These are phyloP conservation scores for Didymella sp. DNA, from an alignment of 2,329 filamentous ascomycete genomes.

Conservation along the genomic window DNA sequence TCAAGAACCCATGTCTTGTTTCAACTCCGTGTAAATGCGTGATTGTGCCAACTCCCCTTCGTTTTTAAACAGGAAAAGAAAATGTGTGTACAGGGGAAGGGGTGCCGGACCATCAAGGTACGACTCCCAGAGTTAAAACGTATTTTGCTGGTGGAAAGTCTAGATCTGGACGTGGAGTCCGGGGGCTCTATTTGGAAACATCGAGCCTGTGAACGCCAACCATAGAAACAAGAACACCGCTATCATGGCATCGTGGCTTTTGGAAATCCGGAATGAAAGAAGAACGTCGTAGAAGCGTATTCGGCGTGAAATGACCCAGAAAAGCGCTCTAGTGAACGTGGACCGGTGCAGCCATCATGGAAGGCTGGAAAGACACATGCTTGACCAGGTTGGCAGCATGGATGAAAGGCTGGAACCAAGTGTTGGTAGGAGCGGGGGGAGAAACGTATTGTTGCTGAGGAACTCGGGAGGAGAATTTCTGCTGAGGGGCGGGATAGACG, in stretches of 20 bases:
- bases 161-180: constrained; percentile 30
- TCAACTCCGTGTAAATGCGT: constrained; percentile 35
- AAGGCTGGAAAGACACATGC: constrained; percentile 51
- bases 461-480: constrained; percentile 39
- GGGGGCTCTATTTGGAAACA: constrained; percentile 45
- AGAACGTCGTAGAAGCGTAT: constrained; percentile 45
- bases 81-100: constrained; percentile 27
- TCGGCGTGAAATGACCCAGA: constrained; percentile 22
- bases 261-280: constrained; percentile 34
- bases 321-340: constrained; percentile 43
- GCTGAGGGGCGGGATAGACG: constrained; percentile 32
- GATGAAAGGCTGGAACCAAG: constrained; percentile 52
- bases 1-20: constrained; percentile 21
- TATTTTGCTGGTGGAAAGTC: constrained; percentile 36
- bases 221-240: constrained; percentile 32
- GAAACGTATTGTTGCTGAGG: constrained; percentile 49
- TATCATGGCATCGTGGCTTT: constrained; percentile 51
- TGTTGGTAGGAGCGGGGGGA: constrained; percentile 40
- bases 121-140: constrained; percentile 38
- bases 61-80: constrained; percentile 19
- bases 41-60: constrained; percentile 16
- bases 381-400: constrained; percentile 51
- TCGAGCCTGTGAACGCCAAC: constrained; percentile 40
- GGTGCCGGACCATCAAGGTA: constrained; percentile 44
- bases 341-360: constrained; percentile 47